Percentiles rank a stretch among this genome's conserved stretches.
Conservation (phyloP, 345 rosid species). For the Hypericum perforatum region DNA sequence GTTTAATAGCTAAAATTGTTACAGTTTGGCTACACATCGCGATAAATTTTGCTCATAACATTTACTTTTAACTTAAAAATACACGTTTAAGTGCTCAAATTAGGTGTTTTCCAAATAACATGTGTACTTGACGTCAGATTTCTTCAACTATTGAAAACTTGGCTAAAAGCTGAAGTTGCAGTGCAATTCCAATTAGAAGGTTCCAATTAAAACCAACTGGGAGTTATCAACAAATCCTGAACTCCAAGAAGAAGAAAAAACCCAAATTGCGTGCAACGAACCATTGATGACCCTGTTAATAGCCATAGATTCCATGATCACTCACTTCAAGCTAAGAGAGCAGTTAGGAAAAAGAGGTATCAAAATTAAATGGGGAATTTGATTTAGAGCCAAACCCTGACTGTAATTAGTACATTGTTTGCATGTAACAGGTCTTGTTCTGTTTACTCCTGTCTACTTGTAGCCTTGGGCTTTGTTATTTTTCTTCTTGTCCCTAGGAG, state of each 20-base stretch:
- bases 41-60: too few relatives aligned
- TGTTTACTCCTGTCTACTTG: slow-evolving; percentile 27
- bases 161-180: too few relatives aligned
- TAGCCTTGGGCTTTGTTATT: slow-evolving; percentile 16
- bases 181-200: slow-evolving; percentile 10
- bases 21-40: too few relatives aligned
- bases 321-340: slow-evolving; percentile 26
- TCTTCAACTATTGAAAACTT: too few relatives aligned
- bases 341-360: slow-evolving; percentile 15
- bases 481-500: not conserved
- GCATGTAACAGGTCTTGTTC: slow-evolving; percentile 19
- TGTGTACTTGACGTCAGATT: too few relatives aligned
- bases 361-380: too few relatives aligned
- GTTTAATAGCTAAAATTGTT: too few relatives aligned
- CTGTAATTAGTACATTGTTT: slow-evolving; percentile 28
- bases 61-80: too few relatives aligned
- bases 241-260: not conserved
- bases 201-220: slow-evolving; percentile 13
- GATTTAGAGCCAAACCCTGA: not conserved
- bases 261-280: slow-evolving; percentile 9
- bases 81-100: too few relatives aligned
- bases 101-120: too few relatives aligned
- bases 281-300: slow-evolving; percentile 11
- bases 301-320: slow-evolving; percentile 17
- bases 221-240: slow-evolving; percentile 8